Percentiles rank a stretch among this genome's conserved stretches.
These are phyloP conservation scores for Dryas drummondii DNA, from an alignment of 306 rosid genomes.

Conservation along the genomic window DNA sequence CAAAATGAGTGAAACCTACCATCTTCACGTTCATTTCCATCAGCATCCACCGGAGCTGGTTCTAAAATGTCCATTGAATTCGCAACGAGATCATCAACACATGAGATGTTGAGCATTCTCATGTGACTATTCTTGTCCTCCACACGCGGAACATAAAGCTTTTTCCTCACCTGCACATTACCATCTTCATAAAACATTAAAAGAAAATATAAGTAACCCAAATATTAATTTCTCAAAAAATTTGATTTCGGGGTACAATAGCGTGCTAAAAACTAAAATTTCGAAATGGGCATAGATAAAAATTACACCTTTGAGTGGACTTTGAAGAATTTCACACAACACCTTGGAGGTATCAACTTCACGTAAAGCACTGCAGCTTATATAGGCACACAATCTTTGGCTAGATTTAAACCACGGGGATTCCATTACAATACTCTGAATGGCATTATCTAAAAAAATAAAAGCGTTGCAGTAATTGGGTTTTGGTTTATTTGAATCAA, in stretches of 20 bases:
- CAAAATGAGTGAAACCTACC: constrained; percentile 42
- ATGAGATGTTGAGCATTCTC: constrained; percentile 79
- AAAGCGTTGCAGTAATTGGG: neutral
- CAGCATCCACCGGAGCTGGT: constrained; percentile 73
- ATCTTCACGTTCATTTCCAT: constrained; percentile 83
- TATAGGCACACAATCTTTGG: constrained; percentile 70
- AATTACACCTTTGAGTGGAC: constrained; percentile 35
- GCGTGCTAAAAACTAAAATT: neutral
- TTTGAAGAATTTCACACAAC: constrained; percentile 55
- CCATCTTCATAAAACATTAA: constrained; percentile 36
- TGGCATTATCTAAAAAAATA: constrained; percentile 46
- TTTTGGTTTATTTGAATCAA: neutral
- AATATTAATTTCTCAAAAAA: constrained; percentile 2
- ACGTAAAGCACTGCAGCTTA: constrained; percentile 77
- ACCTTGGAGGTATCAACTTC: constrained; percentile 80
- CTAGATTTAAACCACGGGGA: constrained; percentile 87
- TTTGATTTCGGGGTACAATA: neutral
- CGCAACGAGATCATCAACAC: constrained; percentile 77
- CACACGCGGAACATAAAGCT: constrained; percentile 82
- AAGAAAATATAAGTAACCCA: constrained; percentile 24
- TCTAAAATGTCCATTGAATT: constrained; percentile 93
- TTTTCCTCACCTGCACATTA: constrained; percentile 43
- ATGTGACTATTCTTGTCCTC: constrained; percentile 92
- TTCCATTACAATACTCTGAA: constrained; percentile 62
- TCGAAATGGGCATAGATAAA: neutral